Evolutionary conservation across 1,284 basidiomycete species (phyloP).

Genomic region (Ustanciosporium gigantosporum): DNA sequence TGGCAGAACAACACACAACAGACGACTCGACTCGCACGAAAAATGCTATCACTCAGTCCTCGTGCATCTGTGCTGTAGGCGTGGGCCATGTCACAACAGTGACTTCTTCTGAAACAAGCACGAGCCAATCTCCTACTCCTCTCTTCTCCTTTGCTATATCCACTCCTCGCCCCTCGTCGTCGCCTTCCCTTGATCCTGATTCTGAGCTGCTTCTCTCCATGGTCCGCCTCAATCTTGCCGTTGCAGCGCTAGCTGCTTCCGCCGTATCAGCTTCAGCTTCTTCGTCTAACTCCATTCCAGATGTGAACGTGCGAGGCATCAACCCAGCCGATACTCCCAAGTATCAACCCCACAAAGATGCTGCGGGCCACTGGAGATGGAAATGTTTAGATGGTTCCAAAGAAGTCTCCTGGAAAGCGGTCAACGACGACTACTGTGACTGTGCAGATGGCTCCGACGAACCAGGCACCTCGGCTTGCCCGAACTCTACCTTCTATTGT

Average conservation of each 20-base stretch:
- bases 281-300: not conserved
- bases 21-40: too few species aligned
- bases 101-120: too few species aligned
- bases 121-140: too few species aligned
- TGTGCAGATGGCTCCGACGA: slow-evolving; percentile 91
- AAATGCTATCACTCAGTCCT: too few species aligned
- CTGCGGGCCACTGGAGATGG: slow-evolving; percentile 24
- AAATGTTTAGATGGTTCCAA: slow-evolving; percentile 47
- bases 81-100: too few species aligned
- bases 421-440: slow-evolving; percentile 95
- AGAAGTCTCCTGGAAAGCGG: slow-evolving; percentile 69
- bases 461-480: slow-evolving; percentile 84
- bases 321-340: slow-evolving; percentile 3
- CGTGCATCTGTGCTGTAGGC: too few species aligned
- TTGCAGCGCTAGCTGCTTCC: slow-evolving; percentile 16
- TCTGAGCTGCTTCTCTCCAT: too few species aligned
- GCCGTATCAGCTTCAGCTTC: slow-evolving; percentile 15
- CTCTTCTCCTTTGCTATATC: too few species aligned
- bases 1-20: too few species aligned
- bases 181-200: too few species aligned
- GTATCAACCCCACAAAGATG: slow-evolving; percentile 11
- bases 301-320: too few species aligned
- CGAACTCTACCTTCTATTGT: slow-evolving; percentile 78
- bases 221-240: slow-evolving; percentile 26
- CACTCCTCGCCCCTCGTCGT: too few species aligned